Base-by-base conservation (phyloP, 805 yeast species). In the Pichia scutulata region DNA sequence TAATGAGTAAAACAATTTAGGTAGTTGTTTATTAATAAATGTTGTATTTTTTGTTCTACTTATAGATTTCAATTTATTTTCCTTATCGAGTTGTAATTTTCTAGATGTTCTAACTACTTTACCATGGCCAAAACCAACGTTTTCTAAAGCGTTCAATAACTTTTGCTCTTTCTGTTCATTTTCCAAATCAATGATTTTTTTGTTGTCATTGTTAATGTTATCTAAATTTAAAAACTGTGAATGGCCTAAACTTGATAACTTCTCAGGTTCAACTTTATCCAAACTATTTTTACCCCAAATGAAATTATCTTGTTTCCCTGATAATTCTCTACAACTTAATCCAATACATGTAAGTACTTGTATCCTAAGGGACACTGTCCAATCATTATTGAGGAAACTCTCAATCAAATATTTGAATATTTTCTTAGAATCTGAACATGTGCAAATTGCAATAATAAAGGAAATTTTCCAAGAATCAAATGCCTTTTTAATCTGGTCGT, bases 331-430 rank as follows among this genome's bases (percentile, higher is more conserved):
- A 0, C 89, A 88, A 3, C 86, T 78, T 23, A 89, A 67, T 0
- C 90, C 83, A 13, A 88, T 61, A 0, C 86, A 69, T 5, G 90
- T 78, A 19, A 93, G 64, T 9, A 90, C 71, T 26, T 78, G 68
- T 67, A 90, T 72, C 44, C 98, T 67, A 52, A 84, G 90, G 53
- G 86, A 93, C 19, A 93, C 63, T 0, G 96, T 88, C 54, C 84
- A 80, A 60, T 92, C 99, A 0, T 90, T 89, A 0, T 75, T 71
- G 36, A 79, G 69, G 18, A 89, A 68, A 18, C 82, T 63, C 25
- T 70, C 61, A 40, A 77, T 65, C 0, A 82, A 61, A 25, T 74
- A 71, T 1, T 68, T 60, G 0, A 88, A 80, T 2, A 71, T 57
- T 8, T 36, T 47, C 4, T 74, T 70, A 41, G 61, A 63, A 44